phyloP scores from a whole-genome alignment of 148 eudicot species.

The Amaranthus palmeri region DNA sequence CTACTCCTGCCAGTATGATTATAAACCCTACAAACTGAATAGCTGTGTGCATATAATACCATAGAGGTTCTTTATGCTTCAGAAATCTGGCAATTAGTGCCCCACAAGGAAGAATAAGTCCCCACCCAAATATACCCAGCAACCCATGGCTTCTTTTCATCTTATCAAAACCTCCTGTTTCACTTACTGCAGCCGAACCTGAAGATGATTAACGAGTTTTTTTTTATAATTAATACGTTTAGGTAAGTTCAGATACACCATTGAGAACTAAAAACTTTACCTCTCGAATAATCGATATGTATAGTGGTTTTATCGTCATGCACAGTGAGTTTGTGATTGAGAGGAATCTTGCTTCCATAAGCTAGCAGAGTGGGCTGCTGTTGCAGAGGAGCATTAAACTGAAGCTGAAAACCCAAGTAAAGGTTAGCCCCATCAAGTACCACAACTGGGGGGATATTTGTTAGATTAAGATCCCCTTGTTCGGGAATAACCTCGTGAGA shows the following conservation, averaged over 20 bases:
- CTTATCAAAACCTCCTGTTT: slow-evolving; percentile 21
- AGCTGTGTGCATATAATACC: slow-evolving; percentile 77
- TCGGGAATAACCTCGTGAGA: slow-evolving; percentile 48
- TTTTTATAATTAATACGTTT: too few relatives aligned
- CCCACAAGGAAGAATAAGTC: slow-evolving; percentile 78
- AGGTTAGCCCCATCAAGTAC: slow-evolving; percentile 59
- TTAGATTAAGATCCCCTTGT: slow-evolving; percentile 74
- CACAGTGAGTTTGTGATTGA: slow-evolving; percentile 55
- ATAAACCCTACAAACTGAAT: slow-evolving; percentile 78
- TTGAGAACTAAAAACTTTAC: slow-evolving; percentile 25
- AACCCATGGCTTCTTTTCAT: slow-evolving; percentile 72
- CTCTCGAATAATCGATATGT: slow-evolving; percentile 60
- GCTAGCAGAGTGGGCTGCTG: slow-evolving; percentile 76
- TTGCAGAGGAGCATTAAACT: slow-evolving; percentile 35
- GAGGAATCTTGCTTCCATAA: slow-evolving; percentile 56
- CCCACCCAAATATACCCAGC: slow-evolving; percentile 79
- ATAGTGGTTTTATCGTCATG: slow-evolving; percentile 76
- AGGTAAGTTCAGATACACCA: background rate
- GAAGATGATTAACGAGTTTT: too few relatives aligned
- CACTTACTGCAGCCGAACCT: slow-evolving; percentile 27
- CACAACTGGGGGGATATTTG: slow-evolving; percentile 62
- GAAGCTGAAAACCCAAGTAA: slow-evolving; percentile 80
- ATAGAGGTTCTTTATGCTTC: slow-evolving; percentile 61
- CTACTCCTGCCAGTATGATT: slow-evolving; percentile 55
- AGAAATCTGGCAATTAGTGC: slow-evolving; percentile 78